phyloP scores from a whole-genome alignment of 192 early-diverging fungal species.

The Cladochytrium replicatum region DNA sequence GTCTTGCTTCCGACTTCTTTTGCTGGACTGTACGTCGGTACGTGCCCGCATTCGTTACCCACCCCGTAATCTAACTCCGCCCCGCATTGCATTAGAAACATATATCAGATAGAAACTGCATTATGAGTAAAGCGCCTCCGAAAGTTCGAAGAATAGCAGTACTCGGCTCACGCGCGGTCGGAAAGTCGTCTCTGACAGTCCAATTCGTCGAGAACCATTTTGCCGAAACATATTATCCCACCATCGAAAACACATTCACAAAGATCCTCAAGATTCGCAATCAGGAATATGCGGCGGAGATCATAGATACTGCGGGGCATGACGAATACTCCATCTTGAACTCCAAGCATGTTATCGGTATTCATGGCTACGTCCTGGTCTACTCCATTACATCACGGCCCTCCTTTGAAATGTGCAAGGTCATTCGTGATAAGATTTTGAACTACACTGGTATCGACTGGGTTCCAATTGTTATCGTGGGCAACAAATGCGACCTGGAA shows the following conservation, averaged over 20 bases:
- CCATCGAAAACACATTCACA: constrained; percentile 85
- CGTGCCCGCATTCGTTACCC: too few species aligned
- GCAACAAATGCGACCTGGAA: constrained; percentile 84
- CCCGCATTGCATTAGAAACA: too few species aligned
- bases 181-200: constrained; percentile 81
- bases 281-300: constrained; percentile 79
- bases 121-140: too few species aligned
- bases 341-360: constrained; percentile 76
- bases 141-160: constrained; percentile 75
- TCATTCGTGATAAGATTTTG: constrained; percentile 89
- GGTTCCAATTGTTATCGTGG: constrained; percentile 84
- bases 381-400: constrained; percentile 81
- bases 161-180: constrained; percentile 69
- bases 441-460: constrained; percentile 84
- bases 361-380: constrained; percentile 90
- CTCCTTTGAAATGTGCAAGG: constrained; percentile 82
- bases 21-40: too few species aligned
- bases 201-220: constrained; percentile 91
- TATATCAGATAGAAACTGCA: too few species aligned
- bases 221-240: constrained; percentile 88
- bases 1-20: too few species aligned
- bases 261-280: constrained; percentile 72
- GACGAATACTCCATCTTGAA: constrained; percentile 91
- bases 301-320: constrained; percentile 96
- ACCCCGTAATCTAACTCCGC: too few species aligned